A percentile compares a stretch with the other conserved stretches of the same genome.
These are phyloP conservation scores for Inga leiocalycina DNA, from an alignment of 306 rosid species.

Conservation along the genomic window DNA sequence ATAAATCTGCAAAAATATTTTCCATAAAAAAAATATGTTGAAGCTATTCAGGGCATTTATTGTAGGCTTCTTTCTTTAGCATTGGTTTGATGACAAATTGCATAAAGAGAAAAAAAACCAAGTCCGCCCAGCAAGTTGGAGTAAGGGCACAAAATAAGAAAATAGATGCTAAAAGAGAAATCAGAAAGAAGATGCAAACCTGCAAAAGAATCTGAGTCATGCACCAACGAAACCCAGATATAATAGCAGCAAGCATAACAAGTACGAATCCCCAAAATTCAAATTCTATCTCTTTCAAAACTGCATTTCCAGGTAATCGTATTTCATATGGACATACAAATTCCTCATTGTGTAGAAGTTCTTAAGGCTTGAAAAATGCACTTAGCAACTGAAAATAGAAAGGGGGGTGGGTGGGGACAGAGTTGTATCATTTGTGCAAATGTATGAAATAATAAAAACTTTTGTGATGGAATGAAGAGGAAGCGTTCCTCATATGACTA, in stretches of 20 bases:
- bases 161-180: conserved; percentile 14
- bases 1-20: too few relatives aligned
- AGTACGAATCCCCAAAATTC: conserved; percentile 83
- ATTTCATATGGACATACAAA: conserved; percentile 28
- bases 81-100: conserved; percentile 23
- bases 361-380: conserved; percentile 8
- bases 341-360: conserved; percentile 12
- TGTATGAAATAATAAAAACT: background rate
- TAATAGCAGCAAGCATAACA: conserved; percentile 98
- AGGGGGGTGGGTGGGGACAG: too few relatives aligned
- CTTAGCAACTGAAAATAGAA: conserved; percentile 3
- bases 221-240: conserved; percentile 98
- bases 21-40: too few relatives aligned
- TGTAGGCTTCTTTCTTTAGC: too few relatives aligned
- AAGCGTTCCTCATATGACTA: conserved; percentile 6
- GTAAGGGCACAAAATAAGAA: conserved; percentile 22
- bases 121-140: conserved; percentile 46
- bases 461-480: background rate
- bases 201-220: conserved; percentile 98
- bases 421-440: background rate
- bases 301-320: conserved; percentile 45
- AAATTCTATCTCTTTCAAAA: conserved; percentile 91
- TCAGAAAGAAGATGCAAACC: conserved; percentile 46
- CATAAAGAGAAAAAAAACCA: conserved; percentile 42
- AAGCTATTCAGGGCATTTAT: too few relatives aligned